Base-by-base conservation (phyloP, 177 flowering plant species). In the Vitis hybrid region DNA sequence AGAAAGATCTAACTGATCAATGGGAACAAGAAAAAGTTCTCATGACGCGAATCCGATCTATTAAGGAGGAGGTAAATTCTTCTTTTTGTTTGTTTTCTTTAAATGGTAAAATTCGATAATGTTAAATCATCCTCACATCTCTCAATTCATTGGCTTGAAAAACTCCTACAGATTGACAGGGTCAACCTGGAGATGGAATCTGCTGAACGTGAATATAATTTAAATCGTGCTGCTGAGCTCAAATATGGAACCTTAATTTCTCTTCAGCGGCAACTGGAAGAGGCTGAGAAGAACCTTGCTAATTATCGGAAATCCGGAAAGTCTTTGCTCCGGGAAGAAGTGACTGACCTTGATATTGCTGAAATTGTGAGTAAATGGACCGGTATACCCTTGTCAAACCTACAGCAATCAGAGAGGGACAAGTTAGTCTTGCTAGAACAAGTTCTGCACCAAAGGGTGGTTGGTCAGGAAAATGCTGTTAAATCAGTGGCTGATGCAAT, bases 351-450 rank as follows among this genome's bases (percentile, higher is more conserved):
- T 67, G 97, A 93, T 72, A 93, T 93, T 75, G 82, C 91, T 22
- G 97, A 93, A 71, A 83, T 93, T 67, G 94, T 93, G 1, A 87
- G 97, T 77, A 88, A 89, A 71, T 91, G 98, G 98, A 93, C 98
- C 51, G 98, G 97, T 3, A 91, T 93, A 52, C 97, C 98, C 10
- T 70, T 91, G 39, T 85, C 90, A 55, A 93, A 87, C 82, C 86
- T 93, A 48, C 97, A 91, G 51, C 98, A 93, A 59, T 83, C 93
- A 9, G 98, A 91, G 79, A 83, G 87, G 68, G 97, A 93, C 20
- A 93, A 91, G 71, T 77, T 93, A 45, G 83, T 93, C 10, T 9
- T 63, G 45, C 80, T 94, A 48, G 98, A 92, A 74, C 71, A 82
- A 69, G 94, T 86, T 22, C 85, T 94, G 39, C 97, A 92, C 80